phyloP scores from a whole-genome alignment of 2,329 filamentous ascomycete genomes.

The Macrophomina tecta region DNA sequence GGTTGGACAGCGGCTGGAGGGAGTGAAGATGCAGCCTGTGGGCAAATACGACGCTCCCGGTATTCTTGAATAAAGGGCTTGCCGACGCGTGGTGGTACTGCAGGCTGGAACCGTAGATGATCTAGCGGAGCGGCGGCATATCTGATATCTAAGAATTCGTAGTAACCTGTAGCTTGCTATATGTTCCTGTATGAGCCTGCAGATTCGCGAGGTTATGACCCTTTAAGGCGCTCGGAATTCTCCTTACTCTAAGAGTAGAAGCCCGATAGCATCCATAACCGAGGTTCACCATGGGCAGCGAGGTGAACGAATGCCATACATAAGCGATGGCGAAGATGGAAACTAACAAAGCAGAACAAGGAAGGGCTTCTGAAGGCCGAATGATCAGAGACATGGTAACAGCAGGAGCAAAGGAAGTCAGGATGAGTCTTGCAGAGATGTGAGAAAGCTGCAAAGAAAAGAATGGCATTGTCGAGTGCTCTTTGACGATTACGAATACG shows the following conservation, averaged over 20 bases:
- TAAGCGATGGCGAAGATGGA: neutral
- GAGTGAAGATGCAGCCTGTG: constrained; percentile 42
- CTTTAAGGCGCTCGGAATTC: constrained; percentile 30
- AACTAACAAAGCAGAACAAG: neutral
- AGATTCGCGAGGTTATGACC: neutral
- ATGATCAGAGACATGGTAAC: neutral
- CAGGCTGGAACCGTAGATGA: constrained; percentile 57
- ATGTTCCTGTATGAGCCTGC: neutral
- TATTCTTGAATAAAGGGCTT: constrained; percentile 55
- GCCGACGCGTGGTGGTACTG: constrained; percentile 51
- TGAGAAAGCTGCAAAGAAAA: neutral
- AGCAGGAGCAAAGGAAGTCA: no score
- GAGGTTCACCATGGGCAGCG: constrained; percentile 58
- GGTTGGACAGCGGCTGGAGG: neutral
- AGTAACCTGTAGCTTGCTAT: constrained; percentile 49
- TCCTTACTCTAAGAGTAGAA: constrained; percentile 50
- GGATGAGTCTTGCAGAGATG: no score
- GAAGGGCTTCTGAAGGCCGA: neutral
- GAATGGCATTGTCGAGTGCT: neutral
- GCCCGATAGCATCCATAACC: constrained; percentile 61
- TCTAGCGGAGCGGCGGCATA: constrained; percentile 61
- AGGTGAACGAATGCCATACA: neutral
- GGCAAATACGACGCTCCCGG: constrained; percentile 32
- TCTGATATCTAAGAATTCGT: constrained; percentile 64
- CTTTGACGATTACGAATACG: constrained; percentile 4